phyloP scores from a whole-genome alignment of 2,329 filamentous ascomycete species.

The Botrytis tulipae region DNA sequence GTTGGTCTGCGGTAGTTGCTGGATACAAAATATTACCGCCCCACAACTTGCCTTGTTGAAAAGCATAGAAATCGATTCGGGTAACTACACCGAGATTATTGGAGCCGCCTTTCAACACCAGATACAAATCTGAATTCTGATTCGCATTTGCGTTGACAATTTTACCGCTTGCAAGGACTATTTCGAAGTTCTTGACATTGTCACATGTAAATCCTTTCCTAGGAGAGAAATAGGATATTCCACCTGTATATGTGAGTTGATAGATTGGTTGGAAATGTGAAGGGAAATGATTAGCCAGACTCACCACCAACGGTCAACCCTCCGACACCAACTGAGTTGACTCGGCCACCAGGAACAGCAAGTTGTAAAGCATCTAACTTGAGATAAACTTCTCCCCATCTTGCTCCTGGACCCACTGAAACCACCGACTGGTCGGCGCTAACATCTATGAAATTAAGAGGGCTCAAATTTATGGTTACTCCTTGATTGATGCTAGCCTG shows the following conservation, averaged over 20 bases:
- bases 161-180: constrained; percentile 51
- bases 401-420: not conserved
- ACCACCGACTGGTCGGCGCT: not conserved
- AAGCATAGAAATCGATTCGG: constrained; percentile 39
- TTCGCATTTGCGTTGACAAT: constrained; percentile 44
- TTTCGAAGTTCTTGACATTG: constrained; percentile 48
- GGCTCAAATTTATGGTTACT: constrained; percentile 7
- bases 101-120: constrained; percentile 54
- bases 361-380: not conserved
- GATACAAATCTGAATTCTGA: constrained; percentile 50
- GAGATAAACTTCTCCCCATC: constrained; percentile 12
- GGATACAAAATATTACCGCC: constrained; percentile 19
- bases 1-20: not conserved
- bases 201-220: constrained; percentile 50
- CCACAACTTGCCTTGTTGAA: constrained; percentile 23
- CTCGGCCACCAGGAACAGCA: not conserved
- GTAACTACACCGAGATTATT: constrained; percentile 55
- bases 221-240: constrained; percentile 29
- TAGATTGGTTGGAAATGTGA: too few species aligned
- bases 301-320: constrained; percentile 14
- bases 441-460: not conserved
- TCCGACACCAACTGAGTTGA: constrained; percentile 21
- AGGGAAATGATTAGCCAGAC: not conserved
- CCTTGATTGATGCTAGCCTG: constrained; percentile 4
- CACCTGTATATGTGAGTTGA: constrained; percentile 23